Evolutionary conservation across 2,329 filamentous ascomycete species (phyloP), one percentile per base, ranked within the genome.

Genomic region (Ascochyta lentis): DNA sequence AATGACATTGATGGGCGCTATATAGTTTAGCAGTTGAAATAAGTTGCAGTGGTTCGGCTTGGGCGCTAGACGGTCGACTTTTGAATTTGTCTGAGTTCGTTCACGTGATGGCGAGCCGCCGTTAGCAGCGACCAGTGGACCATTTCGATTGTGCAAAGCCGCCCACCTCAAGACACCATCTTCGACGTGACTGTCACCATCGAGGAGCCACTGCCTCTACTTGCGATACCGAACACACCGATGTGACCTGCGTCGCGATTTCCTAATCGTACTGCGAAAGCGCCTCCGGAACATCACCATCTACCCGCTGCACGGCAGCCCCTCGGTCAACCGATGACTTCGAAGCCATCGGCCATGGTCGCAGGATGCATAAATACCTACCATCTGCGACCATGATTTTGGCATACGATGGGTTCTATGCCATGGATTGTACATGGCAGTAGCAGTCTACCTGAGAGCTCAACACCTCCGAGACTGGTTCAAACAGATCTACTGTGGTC

Each of bases 261-360:
- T 16, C 26, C 16, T 29, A 40, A 27, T 16, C 16, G 13, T 10
- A 33, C 9, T 6, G 34, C 26, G 44, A 43, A n/a, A 39, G n/a
- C 34, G 42, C n/a, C 38, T 37, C 37, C 19, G 23, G n/a, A 44
- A 40, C 19, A 23, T 26, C 31, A 56, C 60, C 35, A 61, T 55
- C 40, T 33, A 29, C 44, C 35, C 50, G 45, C 49, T 50, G 58
- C 50, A 40, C 57, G 49, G 49, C 56, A 61, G 47, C 64, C 65
- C 65, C 65, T 66, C 65, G 62, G 55, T 61, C 58, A 44, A 52
- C 55, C 44, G 49, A 54, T 46, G 54, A 50, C 29, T 31, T 46
- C 38, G 43, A 48, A 39, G 45, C 45, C 56, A n/a, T 48, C 47
- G 29, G 38, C 31, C 47, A 34, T 31, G 6, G 15, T 33, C 38